Conservation (phyloP, 2,329 filamentous ascomycete genomes). For the Aschersonia sp. region DNA sequence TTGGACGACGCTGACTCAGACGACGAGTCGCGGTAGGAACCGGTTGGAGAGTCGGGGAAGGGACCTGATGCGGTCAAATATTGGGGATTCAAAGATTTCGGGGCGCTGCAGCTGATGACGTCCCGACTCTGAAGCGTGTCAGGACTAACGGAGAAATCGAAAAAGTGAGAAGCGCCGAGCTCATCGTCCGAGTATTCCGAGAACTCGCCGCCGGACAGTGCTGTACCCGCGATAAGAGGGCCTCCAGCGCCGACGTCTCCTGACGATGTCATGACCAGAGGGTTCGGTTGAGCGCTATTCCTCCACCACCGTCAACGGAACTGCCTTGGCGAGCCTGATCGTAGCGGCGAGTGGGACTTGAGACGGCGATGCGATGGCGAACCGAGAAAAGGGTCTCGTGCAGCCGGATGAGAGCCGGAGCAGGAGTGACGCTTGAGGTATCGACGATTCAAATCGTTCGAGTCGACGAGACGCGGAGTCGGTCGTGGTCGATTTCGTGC, state of each 20-base stretch:
- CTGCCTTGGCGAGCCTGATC: no score
- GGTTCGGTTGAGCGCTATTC: slow-evolving; percentile 3
- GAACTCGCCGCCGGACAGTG: slow-evolving; percentile 21
- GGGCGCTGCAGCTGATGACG: slow-evolving; percentile 14
- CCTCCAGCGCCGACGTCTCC: slow-evolving; percentile 17
- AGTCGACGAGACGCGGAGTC: no score
- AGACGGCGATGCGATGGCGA: no score
- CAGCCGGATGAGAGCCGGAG: no score
- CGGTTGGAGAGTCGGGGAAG: slow-evolving; percentile 26
- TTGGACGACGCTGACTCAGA: slow-evolving; percentile 37
- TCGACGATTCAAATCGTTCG: no score
- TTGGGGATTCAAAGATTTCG: slow-evolving; percentile 18
- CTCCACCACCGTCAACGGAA: background rate
- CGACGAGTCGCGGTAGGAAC: slow-evolving; percentile 32
- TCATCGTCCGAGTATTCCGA: slow-evolving; percentile 24
- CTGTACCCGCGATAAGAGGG: slow-evolving; percentile 23
- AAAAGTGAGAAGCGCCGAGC: slow-evolving; percentile 15
- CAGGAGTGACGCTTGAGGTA: no score
- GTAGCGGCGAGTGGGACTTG: no score
- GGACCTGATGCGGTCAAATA: slow-evolving; percentile 18
- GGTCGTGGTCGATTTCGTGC: no score
- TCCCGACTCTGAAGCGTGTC: slow-evolving; percentile 21
- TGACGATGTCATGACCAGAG: slow-evolving; percentile 21
- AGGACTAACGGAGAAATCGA: slow-evolving; percentile 22
- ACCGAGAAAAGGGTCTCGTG: no score